A percentile compares a stretch with the other conserved stretches of the same genome.
phyloP scores from a whole-genome alignment of 2,329 filamentous ascomycete genomes.

The Torrubiellomyces zombiae region DNA sequence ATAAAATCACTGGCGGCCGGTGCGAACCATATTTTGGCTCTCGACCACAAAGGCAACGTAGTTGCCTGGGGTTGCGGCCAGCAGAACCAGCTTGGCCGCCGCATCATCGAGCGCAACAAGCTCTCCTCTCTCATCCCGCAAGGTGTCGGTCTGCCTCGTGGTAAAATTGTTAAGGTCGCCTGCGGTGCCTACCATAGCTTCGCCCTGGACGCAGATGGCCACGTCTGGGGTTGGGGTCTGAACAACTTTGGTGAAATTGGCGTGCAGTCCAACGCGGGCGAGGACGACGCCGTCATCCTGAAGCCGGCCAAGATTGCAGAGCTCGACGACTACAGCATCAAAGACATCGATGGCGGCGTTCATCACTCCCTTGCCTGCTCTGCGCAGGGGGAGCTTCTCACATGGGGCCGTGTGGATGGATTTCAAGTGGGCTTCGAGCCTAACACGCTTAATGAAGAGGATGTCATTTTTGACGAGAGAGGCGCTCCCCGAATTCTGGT shows the following conservation, averaged over 20 bases:
- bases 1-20: conserved; percentile 43
- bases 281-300: conserved; percentile 30
- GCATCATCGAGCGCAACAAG: conserved; percentile 31
- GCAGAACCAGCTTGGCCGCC: conserved; percentile 35
- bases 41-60: conserved; percentile 32
- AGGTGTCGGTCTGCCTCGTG: conserved; percentile 8
- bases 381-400: conserved; percentile 22
- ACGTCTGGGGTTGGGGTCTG: conserved; percentile 52
- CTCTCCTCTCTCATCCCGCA: conserved; percentile 29
- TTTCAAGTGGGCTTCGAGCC: conserved; percentile 11
- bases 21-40: conserved; percentile 48
- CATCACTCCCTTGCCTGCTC: conserved; percentile 24
- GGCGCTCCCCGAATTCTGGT: conserved; percentile 3
- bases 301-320: conserved; percentile 20
- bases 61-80: conserved; percentile 7
- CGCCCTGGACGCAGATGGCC: conserved; percentile 45
- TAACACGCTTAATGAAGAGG: conserved; percentile 1
- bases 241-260: conserved; percentile 59
- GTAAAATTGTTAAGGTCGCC: conserved; percentile 21
- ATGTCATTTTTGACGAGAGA: conserved; percentile 3
- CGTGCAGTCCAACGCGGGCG: conserved; percentile 31
- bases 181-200: conserved; percentile 54
- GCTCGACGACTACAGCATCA: conserved; percentile 36
- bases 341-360: conserved; percentile 32
- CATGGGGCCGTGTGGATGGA: conserved; percentile 28